Evolutionary conservation across 257 asterid species (phyloP).

Genomic region (Eustoma russellianum): DNA sequence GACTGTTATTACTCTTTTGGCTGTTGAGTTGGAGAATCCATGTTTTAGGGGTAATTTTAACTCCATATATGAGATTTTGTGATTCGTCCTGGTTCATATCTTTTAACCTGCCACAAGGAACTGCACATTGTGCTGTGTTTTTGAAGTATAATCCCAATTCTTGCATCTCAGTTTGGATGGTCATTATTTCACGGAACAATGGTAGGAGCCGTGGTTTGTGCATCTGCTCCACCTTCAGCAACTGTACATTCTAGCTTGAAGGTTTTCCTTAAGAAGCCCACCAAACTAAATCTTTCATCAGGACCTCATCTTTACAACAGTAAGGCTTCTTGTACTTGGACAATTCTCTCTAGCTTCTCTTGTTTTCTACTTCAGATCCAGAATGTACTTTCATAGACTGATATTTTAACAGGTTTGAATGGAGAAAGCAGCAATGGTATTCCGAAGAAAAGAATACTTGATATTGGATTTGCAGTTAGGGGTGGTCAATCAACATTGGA

Average conservation of each 20-base stretch:
- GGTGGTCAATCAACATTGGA: slow-evolving; percentile 36
- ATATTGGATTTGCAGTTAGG: slow-evolving; percentile 20
- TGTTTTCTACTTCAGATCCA: slow-evolving; percentile 1
- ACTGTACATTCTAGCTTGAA: slow-evolving; percentile 19
- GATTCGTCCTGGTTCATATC: too few relatives aligned
- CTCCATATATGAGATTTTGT: too few relatives aligned
- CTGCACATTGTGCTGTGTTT: too few relatives aligned
- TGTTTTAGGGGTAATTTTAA: too few relatives aligned
- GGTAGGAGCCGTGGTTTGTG: slow-evolving; percentile 28
- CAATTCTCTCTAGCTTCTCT: slow-evolving; percentile 4
- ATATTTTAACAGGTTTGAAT: slow-evolving; percentile 26
- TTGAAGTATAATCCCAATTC: too few relatives aligned
- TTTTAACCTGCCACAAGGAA: too few relatives aligned
- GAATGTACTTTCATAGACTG: slow-evolving; percentile 9
- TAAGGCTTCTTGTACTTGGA: slow-evolving; percentile 15
- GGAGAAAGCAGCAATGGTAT: slow-evolving; percentile 16
- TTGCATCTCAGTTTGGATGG: too few relatives aligned
- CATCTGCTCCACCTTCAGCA: slow-evolving; percentile 32
- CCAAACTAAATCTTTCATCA: slow-evolving; percentile 21
- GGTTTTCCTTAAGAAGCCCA: slow-evolving; percentile 15
- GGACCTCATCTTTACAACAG: slow-evolving; percentile 37
- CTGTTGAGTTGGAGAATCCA: too few relatives aligned
- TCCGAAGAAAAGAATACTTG: slow-evolving; percentile 16
- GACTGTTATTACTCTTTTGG: too few relatives aligned
- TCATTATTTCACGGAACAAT: background rate